A percentile compares a stretch with the other conserved stretches of the same genome.
Evolutionary conservation across 768 basidiomycete genomes (phyloP).

Genomic region (Chiua virens): DNA sequence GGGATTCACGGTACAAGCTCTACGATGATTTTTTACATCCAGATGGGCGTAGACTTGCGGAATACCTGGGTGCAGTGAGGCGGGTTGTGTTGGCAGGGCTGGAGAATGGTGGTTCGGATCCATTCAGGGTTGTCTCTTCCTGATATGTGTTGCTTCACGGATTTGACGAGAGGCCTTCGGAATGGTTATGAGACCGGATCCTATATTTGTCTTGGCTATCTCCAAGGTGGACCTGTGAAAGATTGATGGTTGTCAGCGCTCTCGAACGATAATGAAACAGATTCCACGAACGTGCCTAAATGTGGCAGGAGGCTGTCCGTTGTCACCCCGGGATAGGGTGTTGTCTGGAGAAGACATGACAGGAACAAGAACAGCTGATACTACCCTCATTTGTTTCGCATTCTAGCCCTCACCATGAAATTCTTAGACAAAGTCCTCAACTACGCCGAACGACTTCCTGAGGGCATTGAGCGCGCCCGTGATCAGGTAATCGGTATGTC

Average conservation of each 20-base stretch:
- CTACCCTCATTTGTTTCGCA: neutral
- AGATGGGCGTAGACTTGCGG: conserved; percentile 59
- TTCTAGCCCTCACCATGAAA: conserved; percentile 33
- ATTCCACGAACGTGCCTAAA: neutral
- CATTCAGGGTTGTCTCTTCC: conserved; percentile 50
- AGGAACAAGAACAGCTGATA: neutral
- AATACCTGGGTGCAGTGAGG: conserved; percentile 74
- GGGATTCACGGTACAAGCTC: conserved; percentile 81
- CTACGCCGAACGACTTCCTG: conserved; percentile 38
- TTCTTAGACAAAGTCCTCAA: conserved; percentile 38
- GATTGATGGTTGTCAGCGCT: neutral
- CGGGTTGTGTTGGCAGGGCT: conserved; percentile 70
- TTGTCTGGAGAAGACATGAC: neutral
- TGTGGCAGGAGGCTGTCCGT: conserved; percentile 6
- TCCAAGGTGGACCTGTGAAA: neutral
- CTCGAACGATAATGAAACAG: too few species aligned
- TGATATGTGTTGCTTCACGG: conserved; percentile 9
- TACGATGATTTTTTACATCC: conserved; percentile 79
- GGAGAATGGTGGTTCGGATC: conserved; percentile 75
- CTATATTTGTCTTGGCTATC: neutral
- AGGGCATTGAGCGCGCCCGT: conserved; percentile 36
- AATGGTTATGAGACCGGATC: neutral
- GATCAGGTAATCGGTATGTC: conserved; percentile 38
- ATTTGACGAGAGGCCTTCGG: neutral
- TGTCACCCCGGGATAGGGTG: neutral